These are phyloP conservation scores for Cercospora zeae-maydis DNA, from an alignment of 2,329 filamentous ascomycete species.

Conservation along the genomic window DNA sequence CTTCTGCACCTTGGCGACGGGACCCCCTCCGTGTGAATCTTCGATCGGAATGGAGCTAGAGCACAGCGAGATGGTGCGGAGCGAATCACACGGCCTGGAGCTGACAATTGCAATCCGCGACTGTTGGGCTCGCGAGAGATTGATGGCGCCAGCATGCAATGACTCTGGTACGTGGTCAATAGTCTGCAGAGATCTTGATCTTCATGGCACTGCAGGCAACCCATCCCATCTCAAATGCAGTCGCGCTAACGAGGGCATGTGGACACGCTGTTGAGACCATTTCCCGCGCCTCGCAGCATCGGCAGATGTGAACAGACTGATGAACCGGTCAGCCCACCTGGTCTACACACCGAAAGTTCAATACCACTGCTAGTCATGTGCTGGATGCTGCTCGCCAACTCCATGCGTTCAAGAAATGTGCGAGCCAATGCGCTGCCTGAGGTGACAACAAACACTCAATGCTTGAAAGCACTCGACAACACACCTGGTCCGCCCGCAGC, in stretches of 20 bases:
- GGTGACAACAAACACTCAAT: neutral
- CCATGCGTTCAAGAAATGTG: neutral
- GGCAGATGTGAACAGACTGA: neutral
- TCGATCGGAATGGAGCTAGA: neutral
- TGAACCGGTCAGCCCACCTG: neutral
- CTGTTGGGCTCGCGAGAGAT: neutral
- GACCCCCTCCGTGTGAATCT: neutral
- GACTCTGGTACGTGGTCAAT: neutral
- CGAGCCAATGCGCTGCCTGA: neutral
- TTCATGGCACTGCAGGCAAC: neutral
- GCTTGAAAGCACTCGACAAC: neutral
- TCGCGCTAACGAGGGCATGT: neutral
- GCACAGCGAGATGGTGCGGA: neutral
- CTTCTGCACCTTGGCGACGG: neutral
- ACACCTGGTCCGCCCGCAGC: neutral
- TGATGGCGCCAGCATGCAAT: neutral
- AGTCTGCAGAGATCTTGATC: neutral
- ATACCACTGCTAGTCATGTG: neutral
- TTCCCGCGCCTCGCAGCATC: neutral
- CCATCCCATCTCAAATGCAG: neutral
- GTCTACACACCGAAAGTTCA: neutral
- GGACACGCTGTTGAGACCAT: neutral
- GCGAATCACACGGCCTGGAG: neutral
- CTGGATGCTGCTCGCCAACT: neutral
- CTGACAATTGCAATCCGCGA: neutral